Base-by-base conservation (phyloP, 441 rosid genomes). In the Aquilaria agallochum region DNA sequence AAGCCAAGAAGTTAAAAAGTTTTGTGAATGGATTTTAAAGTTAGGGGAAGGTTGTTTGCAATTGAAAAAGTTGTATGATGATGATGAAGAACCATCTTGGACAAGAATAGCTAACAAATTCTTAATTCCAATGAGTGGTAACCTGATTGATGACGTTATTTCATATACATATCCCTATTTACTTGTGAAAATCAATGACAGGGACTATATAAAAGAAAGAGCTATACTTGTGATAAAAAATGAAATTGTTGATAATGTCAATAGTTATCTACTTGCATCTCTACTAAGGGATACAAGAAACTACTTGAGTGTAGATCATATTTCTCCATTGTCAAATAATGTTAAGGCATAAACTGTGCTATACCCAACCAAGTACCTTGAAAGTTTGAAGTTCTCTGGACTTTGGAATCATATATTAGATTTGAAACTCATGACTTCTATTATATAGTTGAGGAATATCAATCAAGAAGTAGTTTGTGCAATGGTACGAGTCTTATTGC, bases 371-470 rank as follows among this genome's bases (percentile, higher is more conserved):
- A 50, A 69, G 14, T 63, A 44, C 5, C 10, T 69, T 1, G 58
- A 58, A 33, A 9, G 46, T 1, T 13, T 69, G 0, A 27, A 6
- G 1, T 45, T 69, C 2, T 10, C 31, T 5, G 60, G 59, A 47
- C 36, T 0, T 12, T 48, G 58, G 11, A 3, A 49, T 5, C 72
- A 68, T 46, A 46, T 31, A n/a, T 4, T 56, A 6, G 8, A 3
- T 1, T 12, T 68, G 1, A 62, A 68, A 14, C 13, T 50, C 0
- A 56, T 47, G 4, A 5, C 13, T 5, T 48, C 54, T 1, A 10
- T 64, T 0, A 70, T 70, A 52, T 33, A 64, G 7, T 8, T 70
- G 1, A 47, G 74, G 44, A 70, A 70, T 55, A 9, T 70, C 2
- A 65, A 60, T 5, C 61, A 32, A n/a, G 8, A 0, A 5, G 10